Evolutionary conservation across 768 basidiomycete species (phyloP).

Genomic region (Ramaria sp.): DNA sequence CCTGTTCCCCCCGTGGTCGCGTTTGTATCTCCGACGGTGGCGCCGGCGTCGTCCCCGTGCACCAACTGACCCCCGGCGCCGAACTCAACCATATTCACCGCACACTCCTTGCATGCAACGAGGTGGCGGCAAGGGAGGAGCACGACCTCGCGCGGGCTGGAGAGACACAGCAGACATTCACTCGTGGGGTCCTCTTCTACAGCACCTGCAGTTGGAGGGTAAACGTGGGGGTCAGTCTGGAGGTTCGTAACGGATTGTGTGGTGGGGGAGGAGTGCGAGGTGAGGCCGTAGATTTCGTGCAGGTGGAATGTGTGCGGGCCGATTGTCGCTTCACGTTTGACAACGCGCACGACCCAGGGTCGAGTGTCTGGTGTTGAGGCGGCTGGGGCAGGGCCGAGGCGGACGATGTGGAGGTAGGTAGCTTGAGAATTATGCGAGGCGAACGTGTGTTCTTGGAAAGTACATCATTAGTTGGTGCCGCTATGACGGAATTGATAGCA

Average conservation of each 20-base stretch:
- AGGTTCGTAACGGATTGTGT: conserved; percentile 20
- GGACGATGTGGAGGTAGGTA: conserved; percentile 79
- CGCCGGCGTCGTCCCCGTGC: conserved; percentile 29
- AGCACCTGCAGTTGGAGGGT: conserved; percentile 36
- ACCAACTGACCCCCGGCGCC: conserved; percentile 83
- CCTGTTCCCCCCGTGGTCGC: conserved; percentile 23
- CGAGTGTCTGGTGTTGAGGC: conserved; percentile 42
- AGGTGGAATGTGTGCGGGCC: conserved; percentile 90
- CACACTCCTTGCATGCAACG: conserved; percentile 92
- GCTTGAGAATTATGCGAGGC: conserved; percentile 72
- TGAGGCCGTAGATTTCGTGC: conserved; percentile 90
- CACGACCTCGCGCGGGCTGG: conserved; percentile 82
- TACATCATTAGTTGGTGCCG: not conserved
- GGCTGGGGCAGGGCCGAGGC: conserved; percentile 38
- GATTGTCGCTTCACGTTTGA: conserved; percentile 90
- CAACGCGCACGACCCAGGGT: conserved; percentile 88
- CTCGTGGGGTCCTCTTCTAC: conserved; percentile 50
- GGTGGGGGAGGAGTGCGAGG: conserved; percentile 30
- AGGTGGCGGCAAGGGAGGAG: conserved; percentile 89
- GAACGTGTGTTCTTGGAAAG: conserved; percentile 26
- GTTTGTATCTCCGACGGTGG: conserved; percentile 12
- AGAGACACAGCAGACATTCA: conserved; percentile 87
- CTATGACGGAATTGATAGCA: not conserved
- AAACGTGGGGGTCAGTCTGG: conserved; percentile 27
- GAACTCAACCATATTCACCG: conserved; percentile 95